These are phyloP conservation scores for Paraphoma sp. DNA, from an alignment of 2,329 filamentous ascomycete species.

Conservation along the genomic window DNA sequence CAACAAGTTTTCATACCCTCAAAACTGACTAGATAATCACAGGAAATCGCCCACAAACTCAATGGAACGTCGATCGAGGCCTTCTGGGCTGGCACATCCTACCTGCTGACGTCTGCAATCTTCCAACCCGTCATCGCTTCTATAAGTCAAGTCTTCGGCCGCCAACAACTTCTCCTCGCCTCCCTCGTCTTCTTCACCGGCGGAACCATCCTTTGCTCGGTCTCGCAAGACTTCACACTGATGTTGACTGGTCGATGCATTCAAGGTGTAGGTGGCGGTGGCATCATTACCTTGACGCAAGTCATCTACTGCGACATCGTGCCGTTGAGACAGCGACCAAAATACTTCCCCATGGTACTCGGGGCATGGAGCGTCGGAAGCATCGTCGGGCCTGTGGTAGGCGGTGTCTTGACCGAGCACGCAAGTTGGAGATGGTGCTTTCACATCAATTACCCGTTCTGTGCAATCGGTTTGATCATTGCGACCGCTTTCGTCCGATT, in stretches of 20 bases:
- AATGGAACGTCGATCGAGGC: constrained; percentile 53
- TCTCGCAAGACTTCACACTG: constrained; percentile 41
- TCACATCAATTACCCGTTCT: constrained; percentile 67
- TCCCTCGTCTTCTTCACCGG: constrained; percentile 55
- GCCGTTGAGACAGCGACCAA: constrained; percentile 49
- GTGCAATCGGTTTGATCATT: constrained; percentile 34
- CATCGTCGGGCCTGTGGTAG: constrained; percentile 55
- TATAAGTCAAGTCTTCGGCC: constrained; percentile 58
- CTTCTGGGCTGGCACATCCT: constrained; percentile 76
- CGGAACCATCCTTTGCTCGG: constrained; percentile 54
- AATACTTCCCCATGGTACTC: constrained; percentile 50
- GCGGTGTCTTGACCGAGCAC: constrained; percentile 61
- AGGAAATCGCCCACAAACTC: constrained; percentile 34
- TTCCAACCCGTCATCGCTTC: constrained; percentile 58
- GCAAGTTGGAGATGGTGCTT: constrained; percentile 69
- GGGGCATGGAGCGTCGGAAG: constrained; percentile 62
- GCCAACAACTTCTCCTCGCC: constrained; percentile 47
- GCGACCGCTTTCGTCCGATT: constrained; percentile 30
- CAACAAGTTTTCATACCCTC: not conserved
- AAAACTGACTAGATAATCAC: not conserved
- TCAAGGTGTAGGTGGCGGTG: constrained; percentile 50
- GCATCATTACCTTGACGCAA: constrained; percentile 49
- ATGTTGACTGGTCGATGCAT: constrained; percentile 45
- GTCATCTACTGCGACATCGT: constrained; percentile 56
- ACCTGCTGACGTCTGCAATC: constrained; percentile 70